phyloP scores from a whole-genome alignment of 441 rosid species.

The Oxalis stricta region DNA sequence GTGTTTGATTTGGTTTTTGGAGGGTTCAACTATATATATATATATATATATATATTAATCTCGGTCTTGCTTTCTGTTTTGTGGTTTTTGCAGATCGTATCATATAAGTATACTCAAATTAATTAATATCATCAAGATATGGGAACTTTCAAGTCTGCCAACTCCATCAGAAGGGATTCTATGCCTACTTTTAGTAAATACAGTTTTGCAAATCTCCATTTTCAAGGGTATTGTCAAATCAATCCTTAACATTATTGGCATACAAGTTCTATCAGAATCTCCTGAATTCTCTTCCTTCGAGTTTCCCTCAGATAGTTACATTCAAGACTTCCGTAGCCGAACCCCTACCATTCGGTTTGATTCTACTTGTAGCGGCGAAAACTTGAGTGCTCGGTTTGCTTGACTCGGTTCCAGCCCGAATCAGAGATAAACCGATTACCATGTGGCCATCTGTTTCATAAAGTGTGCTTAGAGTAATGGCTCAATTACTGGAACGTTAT shows the following conservation, averaged over 20 bases:
- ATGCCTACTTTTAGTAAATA: conserved; percentile 66
- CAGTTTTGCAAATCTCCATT: conserved; percentile 63
- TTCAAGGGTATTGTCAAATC: conserved; percentile 61
- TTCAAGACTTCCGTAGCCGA: conserved; percentile 50
- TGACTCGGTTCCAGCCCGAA: conserved; percentile 46
- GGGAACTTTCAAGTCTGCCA: conserved; percentile 87
- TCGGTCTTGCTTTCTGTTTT: background rate
- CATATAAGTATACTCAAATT: background rate
- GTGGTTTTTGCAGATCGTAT: background rate
- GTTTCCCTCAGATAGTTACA: conserved; percentile 33
- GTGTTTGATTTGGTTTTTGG: too few species aligned
- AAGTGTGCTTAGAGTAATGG: conserved; percentile 84
- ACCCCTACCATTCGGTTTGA: conserved; percentile 41
- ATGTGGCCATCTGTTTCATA: conserved; percentile 83
- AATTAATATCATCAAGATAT: conserved; percentile 17
- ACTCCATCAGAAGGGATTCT: conserved; percentile 90
- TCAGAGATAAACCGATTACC: conserved; percentile 63
- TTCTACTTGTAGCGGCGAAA: conserved; percentile 24
- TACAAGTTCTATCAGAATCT: conserved; percentile 27
- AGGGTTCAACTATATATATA: too few species aligned
- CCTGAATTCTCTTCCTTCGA: conserved; percentile 26
- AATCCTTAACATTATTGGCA: conserved; percentile 53
- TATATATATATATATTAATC: too few species aligned
- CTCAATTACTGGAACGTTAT: conserved; percentile 68
- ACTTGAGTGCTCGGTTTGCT: conserved; percentile 74